phyloP scores from a whole-genome alignment of 192 early-diverging fungal genomes.

The Haplosporangium gracile region DNA sequence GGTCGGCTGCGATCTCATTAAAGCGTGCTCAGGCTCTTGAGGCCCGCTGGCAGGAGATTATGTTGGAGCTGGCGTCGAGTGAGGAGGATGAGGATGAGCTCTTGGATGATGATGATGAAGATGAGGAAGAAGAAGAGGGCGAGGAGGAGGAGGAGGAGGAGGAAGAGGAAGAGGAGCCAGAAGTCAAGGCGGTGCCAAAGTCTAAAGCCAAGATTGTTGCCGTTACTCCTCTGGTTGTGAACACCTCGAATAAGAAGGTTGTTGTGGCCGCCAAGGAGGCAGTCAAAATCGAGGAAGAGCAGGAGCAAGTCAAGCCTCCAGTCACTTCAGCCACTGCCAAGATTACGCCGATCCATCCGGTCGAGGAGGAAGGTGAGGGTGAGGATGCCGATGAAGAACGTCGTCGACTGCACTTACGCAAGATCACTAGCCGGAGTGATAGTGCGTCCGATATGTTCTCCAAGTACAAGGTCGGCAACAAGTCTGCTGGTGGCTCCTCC shows the following conservation, averaged over 20 bases:
- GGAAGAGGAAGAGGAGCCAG: slow-evolving; percentile 11
- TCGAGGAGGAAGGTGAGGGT: slow-evolving; percentile 8
- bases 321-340: neutral
- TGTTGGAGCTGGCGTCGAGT: slow-evolving; percentile 52
- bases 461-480: slow-evolving; percentile 46
- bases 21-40: slow-evolving; percentile 49
- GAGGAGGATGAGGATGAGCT: slow-evolving; percentile 44
- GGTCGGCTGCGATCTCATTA: slow-evolving; percentile 42
- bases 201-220: neutral
- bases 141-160: slow-evolving; percentile 4
- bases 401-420: slow-evolving; percentile 10
- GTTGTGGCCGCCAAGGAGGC: neutral
- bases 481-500: neutral
- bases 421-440: slow-evolving; percentile 31
- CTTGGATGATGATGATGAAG: slow-evolving; percentile 41
- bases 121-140: slow-evolving; percentile 15
- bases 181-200: neutral
- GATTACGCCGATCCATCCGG: neutral
- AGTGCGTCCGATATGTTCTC: slow-evolving; percentile 40
- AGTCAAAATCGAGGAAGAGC: neutral
- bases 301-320: neutral
- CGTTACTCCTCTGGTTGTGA: neutral
- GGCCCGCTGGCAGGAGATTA: slow-evolving; percentile 45
- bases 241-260: neutral
- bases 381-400: slow-evolving; percentile 26